A percentile compares a stretch with the other conserved stretches of the same genome.
phyloP scores from a whole-genome alignment of 106 monocot genomes.

The Phalaenopsis equestris region DNA sequence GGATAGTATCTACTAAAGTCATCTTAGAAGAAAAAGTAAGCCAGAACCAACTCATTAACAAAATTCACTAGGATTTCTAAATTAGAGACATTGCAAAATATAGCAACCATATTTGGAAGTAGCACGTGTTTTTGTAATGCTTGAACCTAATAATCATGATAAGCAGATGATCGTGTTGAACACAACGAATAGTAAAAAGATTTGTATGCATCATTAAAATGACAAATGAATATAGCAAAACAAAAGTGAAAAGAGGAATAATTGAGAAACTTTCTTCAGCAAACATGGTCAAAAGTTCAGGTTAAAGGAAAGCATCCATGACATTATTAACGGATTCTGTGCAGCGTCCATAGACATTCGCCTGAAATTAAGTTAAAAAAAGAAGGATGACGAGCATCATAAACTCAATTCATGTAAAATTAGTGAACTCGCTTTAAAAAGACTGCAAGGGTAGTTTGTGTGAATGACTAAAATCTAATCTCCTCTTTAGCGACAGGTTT shows the following conservation, averaged over 20 bases:
- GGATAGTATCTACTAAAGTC: constrained; percentile 1
- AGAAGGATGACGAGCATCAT: neutral
- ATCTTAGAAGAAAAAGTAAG: neutral
- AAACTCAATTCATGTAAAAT: neutral
- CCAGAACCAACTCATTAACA: neutral
- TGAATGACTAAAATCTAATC: neutral
- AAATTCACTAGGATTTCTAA: neutral
- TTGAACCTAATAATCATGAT: neutral
- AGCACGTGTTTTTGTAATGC: neutral
- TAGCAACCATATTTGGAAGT: neutral
- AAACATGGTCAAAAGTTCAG: neutral
- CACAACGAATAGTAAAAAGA: neutral
- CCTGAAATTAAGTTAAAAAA: neutral
- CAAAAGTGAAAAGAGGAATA: neutral
- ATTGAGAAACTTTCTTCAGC: neutral
- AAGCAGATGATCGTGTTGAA: neutral
- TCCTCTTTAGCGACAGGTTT: neutral
- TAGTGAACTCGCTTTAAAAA: neutral
- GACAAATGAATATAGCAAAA: neutral
- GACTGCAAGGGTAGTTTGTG: no score
- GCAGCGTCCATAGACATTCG: neutral
- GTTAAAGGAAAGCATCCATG: neutral
- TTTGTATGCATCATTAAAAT: neutral
- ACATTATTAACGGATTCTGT: neutral
- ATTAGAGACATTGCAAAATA: neutral